Conservation (phyloP, 2,329 filamentous ascomycete genomes). For the Apiospora phragmitis region DNA sequence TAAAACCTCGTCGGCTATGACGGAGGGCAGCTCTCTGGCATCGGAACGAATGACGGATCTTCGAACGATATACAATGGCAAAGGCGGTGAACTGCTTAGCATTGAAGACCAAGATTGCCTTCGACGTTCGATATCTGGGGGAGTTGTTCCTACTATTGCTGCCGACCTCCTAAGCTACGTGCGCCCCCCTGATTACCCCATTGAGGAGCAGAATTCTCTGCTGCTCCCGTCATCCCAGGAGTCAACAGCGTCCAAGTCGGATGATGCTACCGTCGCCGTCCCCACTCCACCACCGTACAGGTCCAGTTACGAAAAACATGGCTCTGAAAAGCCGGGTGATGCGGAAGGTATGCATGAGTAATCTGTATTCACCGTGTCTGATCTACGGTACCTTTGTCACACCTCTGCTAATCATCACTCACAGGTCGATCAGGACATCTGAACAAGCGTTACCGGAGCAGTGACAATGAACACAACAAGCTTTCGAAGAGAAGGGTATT, state of each 20-base stretch:
- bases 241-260: conserved; percentile 5
- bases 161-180: neutral
- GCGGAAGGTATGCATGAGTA: neutral
- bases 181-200: neutral
- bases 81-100: neutral
- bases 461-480: neutral
- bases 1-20: neutral
- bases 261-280: neutral
- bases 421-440: neutral
- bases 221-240: neutral
- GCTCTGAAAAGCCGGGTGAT: neutral
- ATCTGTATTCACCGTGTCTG: neutral
- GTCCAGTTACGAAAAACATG: no score
- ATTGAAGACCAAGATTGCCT: neutral
- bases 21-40: neutral
- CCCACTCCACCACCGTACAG: conserved; percentile 1
- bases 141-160: neutral
- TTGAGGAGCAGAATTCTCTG: neutral
- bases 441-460: neutral
- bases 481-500: neutral
- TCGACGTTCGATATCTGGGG: neutral
- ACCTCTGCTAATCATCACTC: neutral
- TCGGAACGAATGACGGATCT: neutral
- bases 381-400: neutral
- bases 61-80: conserved; percentile 9